Percentiles rank a stretch among this genome's conserved stretches.
These are phyloP conservation scores for Chalaropsis ovoidea DNA, from an alignment of 2,329 filamentous ascomycete genomes.

Conservation along the genomic window DNA sequence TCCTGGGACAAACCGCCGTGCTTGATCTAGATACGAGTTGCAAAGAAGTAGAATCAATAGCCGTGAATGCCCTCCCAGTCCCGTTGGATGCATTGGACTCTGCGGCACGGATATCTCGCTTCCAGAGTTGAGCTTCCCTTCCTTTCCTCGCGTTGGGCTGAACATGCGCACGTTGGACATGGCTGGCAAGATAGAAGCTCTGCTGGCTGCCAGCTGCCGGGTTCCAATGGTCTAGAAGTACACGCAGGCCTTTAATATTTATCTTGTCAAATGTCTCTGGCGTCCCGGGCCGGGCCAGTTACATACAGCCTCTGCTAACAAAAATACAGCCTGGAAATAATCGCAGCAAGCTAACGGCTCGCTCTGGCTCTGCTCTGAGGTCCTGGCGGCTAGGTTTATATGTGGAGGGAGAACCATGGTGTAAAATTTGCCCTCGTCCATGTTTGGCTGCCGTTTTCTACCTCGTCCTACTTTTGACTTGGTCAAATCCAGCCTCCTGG, in stretches of 20 bases:
- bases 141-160: too few relatives aligned
- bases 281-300: neutral
- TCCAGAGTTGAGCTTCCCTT: neutral
- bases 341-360: neutral
- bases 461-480: conserved; percentile 23
- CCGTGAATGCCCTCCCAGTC: neutral
- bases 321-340: conserved; percentile 8
- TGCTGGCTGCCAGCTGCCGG: neutral
- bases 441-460: conserved; percentile 21
- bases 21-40: neutral
- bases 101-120: neutral
- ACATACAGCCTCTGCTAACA: neutral
- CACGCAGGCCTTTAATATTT: neutral
- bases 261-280: conserved; percentile 2
- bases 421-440: conserved; percentile 20
- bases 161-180: neutral
- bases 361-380: neutral
- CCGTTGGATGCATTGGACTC: neutral
- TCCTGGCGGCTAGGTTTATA: conserved; percentile 4
- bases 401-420: conserved; percentile 22
- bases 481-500: conserved; percentile 20
- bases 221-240: neutral
- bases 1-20: neutral
- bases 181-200: neutral
- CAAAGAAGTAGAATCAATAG: neutral